Conservation (phyloP, 768 basidiomycete species). For the Trichaptum fuscoviolaceum region DNA sequence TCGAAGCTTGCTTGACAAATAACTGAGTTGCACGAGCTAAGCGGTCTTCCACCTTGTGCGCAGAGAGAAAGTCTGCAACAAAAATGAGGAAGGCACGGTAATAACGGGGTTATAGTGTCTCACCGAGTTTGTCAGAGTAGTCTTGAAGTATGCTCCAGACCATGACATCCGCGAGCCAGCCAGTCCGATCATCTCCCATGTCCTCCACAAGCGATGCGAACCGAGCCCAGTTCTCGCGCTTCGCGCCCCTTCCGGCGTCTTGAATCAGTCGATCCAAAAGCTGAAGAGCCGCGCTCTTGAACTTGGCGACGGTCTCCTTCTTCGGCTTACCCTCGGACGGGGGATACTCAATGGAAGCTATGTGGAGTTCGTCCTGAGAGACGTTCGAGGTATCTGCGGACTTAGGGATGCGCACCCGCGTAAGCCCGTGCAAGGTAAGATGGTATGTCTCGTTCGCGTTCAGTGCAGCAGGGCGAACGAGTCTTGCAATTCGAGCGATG, state of each 20-base stretch:
- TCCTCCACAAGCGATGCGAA: constrained; percentile 72
- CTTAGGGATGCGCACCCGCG: constrained; percentile 54
- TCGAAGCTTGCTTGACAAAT: constrained; percentile 70
- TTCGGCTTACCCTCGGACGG: constrained; percentile 40
- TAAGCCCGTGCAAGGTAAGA: constrained; percentile 67
- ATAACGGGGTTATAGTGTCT: constrained; percentile 19
- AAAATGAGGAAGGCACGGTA: neutral
- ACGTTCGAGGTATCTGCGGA: constrained; percentile 29
- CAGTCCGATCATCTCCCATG: constrained; percentile 52
- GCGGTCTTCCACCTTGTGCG: constrained; percentile 55
- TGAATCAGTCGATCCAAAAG: constrained; percentile 59
- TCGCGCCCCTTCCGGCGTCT: constrained; percentile 37
- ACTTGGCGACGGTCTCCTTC: constrained; percentile 52
- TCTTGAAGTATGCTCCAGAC: constrained; percentile 55
- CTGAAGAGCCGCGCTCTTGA: constrained; percentile 62
- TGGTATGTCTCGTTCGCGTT: constrained; percentile 57
- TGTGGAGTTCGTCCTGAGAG: constrained; percentile 17
- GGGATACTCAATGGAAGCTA: constrained; percentile 25
- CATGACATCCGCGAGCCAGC: constrained; percentile 77
- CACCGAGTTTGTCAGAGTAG: constrained; percentile 69
- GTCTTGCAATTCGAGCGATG: constrained; percentile 64
- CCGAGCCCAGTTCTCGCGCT: constrained; percentile 64
- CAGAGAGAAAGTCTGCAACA: constrained; percentile 51
- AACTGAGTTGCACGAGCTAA: constrained; percentile 63
- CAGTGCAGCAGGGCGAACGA: constrained; percentile 56